Percentiles rank a stretch among this genome's conserved stretches.
Conservation (phyloP, 805 yeast species). For the Hanseniaspora lindneri region DNA sequence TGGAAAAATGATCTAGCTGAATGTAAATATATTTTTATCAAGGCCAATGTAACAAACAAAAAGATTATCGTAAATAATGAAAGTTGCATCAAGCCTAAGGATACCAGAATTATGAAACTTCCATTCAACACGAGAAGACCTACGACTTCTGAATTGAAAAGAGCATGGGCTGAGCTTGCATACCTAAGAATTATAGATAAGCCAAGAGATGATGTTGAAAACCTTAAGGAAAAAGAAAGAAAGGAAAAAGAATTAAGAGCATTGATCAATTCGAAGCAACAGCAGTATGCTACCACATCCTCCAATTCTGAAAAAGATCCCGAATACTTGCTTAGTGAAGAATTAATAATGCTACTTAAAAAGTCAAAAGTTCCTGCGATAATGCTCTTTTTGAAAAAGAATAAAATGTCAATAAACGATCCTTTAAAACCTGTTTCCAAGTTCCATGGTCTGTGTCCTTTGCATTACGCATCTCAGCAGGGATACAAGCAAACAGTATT, state of each 20-base stretch:
- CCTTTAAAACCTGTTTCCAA: conserved; percentile 43
- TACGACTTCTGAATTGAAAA: conserved; percentile 63
- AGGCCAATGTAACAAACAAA: conserved; percentile 60
- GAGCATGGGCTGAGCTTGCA: conserved; percentile 72
- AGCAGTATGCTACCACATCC: conserved; percentile 22
- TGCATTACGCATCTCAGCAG: conserved; percentile 65
- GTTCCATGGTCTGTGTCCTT: conserved; percentile 32
- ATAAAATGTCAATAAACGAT: conserved; percentile 44
- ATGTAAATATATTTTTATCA: conserved; percentile 61
- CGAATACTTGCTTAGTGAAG: conserved; percentile 36
- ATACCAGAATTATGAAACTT: conserved; percentile 51
- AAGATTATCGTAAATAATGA: conserved; percentile 54
- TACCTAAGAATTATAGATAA: conserved; percentile 42
- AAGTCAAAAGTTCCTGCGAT: conserved; percentile 70
- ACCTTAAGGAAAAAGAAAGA: conserved; percentile 22
- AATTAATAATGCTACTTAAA: conserved; percentile 48
- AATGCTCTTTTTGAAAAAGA: conserved; percentile 46
- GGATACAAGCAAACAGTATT: conserved; percentile 56
- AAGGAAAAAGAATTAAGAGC: conserved; percentile 24
- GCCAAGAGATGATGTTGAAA: conserved; percentile 31
- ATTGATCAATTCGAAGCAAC: conserved; percentile 22
- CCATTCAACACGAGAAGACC: conserved; percentile 90
- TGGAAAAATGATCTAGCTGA: conserved; percentile 54
- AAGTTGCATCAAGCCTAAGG: conserved; percentile 40
- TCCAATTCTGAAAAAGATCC: conserved; percentile 30